These are phyloP conservation scores for Nemania sp. DNA, from an alignment of 2,329 filamentous ascomycete species.

Conservation along the genomic window DNA sequence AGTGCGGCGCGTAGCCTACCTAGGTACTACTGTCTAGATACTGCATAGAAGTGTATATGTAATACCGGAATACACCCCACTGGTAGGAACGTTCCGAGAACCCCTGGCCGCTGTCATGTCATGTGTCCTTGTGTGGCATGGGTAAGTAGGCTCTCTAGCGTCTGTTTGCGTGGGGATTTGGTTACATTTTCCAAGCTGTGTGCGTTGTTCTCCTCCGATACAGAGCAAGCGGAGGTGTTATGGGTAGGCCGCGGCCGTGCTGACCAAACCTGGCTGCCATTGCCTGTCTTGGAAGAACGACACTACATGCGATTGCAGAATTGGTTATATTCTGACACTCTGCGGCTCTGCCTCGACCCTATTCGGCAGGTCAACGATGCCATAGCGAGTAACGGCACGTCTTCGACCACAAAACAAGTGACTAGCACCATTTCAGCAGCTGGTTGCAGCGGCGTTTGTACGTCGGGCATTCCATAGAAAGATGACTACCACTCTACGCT, in stretches of 20 bases:
- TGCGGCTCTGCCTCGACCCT: slow-evolving; percentile 24
- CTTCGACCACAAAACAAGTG: neutral
- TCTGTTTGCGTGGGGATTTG: slow-evolving; percentile 16
- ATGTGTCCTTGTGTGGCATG: slow-evolving; percentile 29
- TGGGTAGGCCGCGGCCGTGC: slow-evolving; percentile 20
- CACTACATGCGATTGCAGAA: slow-evolving; percentile 15
- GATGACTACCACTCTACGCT: neutral
- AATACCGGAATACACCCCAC: slow-evolving; percentile 24
- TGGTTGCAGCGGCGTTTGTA: neutral
- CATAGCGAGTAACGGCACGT: neutral
- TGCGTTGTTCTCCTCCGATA: slow-evolving; percentile 12
- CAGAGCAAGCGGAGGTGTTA: slow-evolving; percentile 15
- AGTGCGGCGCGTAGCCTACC: neutral
- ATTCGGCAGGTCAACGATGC: slow-evolving; percentile 10
- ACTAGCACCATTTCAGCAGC: slow-evolving; percentile 6
- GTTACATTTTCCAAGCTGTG: slow-evolving; percentile 4
- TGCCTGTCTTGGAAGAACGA: slow-evolving; percentile 24
- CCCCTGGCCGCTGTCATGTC: slow-evolving; percentile 27
- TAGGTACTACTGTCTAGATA: neutral
- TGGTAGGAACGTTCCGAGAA: slow-evolving; percentile 28
- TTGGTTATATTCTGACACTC: slow-evolving; percentile 15
- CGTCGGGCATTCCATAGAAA: neutral
- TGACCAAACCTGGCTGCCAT: slow-evolving; percentile 20
- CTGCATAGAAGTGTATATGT: slow-evolving; percentile 7
- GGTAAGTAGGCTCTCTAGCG: neutral